Base-by-base conservation (phyloP, 139 green algal species). In the Asterochloris sp. region DNA sequence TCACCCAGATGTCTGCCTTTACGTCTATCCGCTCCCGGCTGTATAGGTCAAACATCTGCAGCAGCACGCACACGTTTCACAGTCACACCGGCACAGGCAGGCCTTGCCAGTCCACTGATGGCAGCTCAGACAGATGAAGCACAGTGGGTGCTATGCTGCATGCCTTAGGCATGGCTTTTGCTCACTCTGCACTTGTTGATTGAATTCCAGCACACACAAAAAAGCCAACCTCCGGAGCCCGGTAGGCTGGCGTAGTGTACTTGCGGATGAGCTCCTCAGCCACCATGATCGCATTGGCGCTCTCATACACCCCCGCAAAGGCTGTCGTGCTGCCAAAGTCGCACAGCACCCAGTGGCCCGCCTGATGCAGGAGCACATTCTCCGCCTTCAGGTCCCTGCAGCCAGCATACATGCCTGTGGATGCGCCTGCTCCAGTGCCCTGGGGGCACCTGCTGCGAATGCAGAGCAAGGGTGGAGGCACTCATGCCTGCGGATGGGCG, bases 311-410 rank as follows among this genome's bases (percentile, higher is more conserved):
- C 13, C 74, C 77, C 13, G 69, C 62, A 61, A 66, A 73, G 24
- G 75, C 83, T 24, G 90, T 94, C n/a, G 86, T 83, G 84, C 88
- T 95, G 73, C 96, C 96, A 87, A 98, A 99, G 86, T 99, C 96
- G 83, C 94, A 98, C 69, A 99, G 87, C 80, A 98, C 92, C 95
- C 95, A 99, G 38, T 82, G 76, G 6, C 92, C 91, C 28, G 93
- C 87, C 28, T 73, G 29, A 14, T 88, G 88, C 74, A 89, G 90
- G 78, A 99, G 88, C 78, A 99, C 87, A 83, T 99, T 99, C 87
- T 99, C 96, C 62, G 92, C 92, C 85, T 99, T 98, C 54, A 98
- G 54, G 88, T 98, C 96, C 64, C 94, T 95, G 87, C 67, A 83
- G 28, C 10, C 24, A 76, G 13, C 61, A 76, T 62, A 23, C 4